These are phyloP conservation scores for Globisporangium polare DNA, from an alignment of 352 stramenopile genomes.

Conservation along the genomic window DNA sequence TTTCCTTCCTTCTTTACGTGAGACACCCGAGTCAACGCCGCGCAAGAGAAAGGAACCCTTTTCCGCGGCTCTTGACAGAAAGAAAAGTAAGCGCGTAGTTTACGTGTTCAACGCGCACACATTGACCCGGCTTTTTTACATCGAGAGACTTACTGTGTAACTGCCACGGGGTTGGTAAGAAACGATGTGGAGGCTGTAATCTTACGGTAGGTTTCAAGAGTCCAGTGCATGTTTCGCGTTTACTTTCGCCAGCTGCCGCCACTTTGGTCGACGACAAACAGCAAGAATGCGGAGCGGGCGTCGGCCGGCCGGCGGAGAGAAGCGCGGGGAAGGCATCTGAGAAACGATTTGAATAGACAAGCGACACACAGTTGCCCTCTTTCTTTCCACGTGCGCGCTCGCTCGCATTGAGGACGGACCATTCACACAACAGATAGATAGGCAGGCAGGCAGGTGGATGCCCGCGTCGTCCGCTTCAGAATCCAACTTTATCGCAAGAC, in stretches of 20 bases:
- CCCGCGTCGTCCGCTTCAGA: conserved; percentile 5
- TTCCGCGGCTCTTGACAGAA: conserved; percentile 5
- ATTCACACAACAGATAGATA: too few relatives aligned
- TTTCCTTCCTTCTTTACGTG: conserved; percentile 3
- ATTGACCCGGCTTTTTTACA: too few relatives aligned
- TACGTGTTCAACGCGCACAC: not conserved
- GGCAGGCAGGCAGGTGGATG: too few relatives aligned
- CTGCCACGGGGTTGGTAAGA: not conserved
- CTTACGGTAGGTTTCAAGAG: not conserved
- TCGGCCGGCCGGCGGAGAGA: not conserved
- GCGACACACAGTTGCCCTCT: conserved; percentile 4
- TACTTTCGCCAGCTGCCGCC: not conserved
- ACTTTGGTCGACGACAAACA: not conserved
- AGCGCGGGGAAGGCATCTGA: conserved; percentile 15
- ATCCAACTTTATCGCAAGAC: conserved; percentile 2
- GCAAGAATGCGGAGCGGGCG: not conserved
- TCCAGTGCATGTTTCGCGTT: conserved; percentile 3
- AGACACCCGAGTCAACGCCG: not conserved
- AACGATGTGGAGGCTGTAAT: not conserved
- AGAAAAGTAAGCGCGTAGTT: not conserved
- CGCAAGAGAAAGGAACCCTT: conserved; percentile 7
- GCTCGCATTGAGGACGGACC: not conserved
- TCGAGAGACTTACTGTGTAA: too few relatives aligned
- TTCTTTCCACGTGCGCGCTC: not conserved
- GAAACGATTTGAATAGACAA: conserved; percentile 17